These are phyloP conservation scores for Thelonectria rubi DNA, from an alignment of 2,329 filamentous ascomycete genomes.

Conservation along the genomic window DNA sequence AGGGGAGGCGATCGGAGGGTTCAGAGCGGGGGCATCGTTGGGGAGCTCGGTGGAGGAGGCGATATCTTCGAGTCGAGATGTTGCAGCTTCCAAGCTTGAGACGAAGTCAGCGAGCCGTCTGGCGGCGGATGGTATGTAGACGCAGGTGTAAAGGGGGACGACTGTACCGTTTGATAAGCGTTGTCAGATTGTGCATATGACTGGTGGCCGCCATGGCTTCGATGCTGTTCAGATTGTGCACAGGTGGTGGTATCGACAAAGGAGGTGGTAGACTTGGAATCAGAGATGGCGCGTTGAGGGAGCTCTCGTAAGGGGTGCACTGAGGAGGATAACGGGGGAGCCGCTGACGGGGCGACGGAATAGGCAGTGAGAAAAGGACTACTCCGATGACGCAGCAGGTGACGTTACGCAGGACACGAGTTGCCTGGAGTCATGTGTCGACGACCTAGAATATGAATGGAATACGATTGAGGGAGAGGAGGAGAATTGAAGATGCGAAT, in stretches of 20 bases:
- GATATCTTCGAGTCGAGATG: conserved; percentile 95
- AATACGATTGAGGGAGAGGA: neutral
- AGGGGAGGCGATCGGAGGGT: conserved; percentile 49
- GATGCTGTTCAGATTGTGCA: neutral
- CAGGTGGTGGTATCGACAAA: neutral
- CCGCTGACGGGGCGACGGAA: conserved; percentile 26
- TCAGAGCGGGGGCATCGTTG: conserved; percentile 58
- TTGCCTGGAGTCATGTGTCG: neutral
- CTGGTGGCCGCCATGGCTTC: conserved; percentile 73
- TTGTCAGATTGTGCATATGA: conserved; percentile 96
- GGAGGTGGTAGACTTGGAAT: neutral
- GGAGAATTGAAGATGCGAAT: neutral
- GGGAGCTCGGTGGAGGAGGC: conserved; percentile 76
- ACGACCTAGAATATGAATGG: neutral
- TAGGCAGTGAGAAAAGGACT: neutral
- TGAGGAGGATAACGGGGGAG: neutral
- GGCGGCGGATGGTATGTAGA: too few relatives aligned
- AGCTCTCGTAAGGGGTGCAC: conserved; percentile 4
- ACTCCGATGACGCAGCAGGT: conserved; percentile 8
- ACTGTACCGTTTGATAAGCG: conserved; percentile 92
- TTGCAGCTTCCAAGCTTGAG: conserved; percentile 92
- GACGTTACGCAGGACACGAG: conserved; percentile 2
- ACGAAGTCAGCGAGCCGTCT: conserved; percentile 55
- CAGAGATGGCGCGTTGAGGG: conserved; percentile 1
- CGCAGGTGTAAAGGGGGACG: neutral